These are phyloP conservation scores for Trichomonas gallinae DNA, from an alignment of 208 protist species.

Conservation along the genomic window DNA sequence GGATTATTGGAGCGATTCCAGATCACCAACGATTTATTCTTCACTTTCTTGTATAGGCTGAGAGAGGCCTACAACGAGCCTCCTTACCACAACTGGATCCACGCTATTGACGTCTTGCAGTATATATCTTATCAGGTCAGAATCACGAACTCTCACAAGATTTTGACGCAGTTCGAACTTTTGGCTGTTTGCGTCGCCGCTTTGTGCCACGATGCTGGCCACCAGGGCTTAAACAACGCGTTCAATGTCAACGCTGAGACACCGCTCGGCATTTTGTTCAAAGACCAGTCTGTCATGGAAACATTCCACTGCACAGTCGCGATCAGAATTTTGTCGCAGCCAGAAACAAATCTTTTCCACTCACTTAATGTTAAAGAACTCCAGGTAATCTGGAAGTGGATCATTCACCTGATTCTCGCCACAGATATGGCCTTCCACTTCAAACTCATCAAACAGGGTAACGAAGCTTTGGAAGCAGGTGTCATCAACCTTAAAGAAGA, in stretches of 20 bases:
- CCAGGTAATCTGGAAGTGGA: conserved; percentile 28
- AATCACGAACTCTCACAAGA: conserved; percentile 45
- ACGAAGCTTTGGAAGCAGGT: neutral
- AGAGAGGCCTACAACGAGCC: conserved; percentile 30
- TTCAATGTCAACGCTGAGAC: conserved; percentile 71
- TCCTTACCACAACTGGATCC: conserved; percentile 55
- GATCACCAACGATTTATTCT: neutral
- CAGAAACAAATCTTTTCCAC: conserved; percentile 33
- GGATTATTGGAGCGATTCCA: conserved; percentile 26
- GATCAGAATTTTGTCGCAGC: conserved; percentile 29
- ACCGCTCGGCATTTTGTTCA: conserved; percentile 59
- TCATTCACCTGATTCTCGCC: conserved; percentile 42
- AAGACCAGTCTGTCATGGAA: conserved; percentile 50
- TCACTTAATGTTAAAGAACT: conserved; percentile 30
- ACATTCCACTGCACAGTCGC: conserved; percentile 44
- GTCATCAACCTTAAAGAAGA: neutral
- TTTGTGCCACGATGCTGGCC: conserved; percentile 80
- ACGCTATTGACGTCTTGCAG: conserved; percentile 53
- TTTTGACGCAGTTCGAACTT: conserved; percentile 52
- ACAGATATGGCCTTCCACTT: conserved; percentile 50
- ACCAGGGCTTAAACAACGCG: conserved; percentile 83
- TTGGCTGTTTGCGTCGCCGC: conserved; percentile 64
- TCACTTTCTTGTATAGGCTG: neutral
- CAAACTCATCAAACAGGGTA: conserved; percentile 22
- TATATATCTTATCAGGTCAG: conserved; percentile 39